phyloP scores from a whole-genome alignment of 176 grass and related monocot species.

The Oryza rufipogon region DNA sequence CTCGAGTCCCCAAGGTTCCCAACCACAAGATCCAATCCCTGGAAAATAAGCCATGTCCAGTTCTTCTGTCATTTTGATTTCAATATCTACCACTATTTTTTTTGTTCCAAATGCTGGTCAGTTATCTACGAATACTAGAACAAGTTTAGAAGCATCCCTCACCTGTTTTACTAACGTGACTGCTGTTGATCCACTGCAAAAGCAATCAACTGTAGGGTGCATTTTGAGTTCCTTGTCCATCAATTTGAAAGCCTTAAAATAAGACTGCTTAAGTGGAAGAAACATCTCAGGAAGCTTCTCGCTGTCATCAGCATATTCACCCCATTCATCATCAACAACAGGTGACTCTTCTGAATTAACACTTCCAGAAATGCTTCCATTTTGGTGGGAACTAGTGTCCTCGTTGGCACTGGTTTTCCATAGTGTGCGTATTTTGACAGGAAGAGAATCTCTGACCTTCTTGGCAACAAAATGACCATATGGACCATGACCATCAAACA shows the following conservation, averaged over 20 bases:
- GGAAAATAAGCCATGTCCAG: conserved; percentile 50
- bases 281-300: conserved; percentile 84
- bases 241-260: conserved; percentile 86
- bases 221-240: conserved; percentile 98
- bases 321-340: conserved; percentile 78
- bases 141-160: conserved; percentile 42
- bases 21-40: conserved; percentile 93
- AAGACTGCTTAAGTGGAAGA: conserved; percentile 87
- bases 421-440: conserved; percentile 68
- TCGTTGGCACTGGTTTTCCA: conserved; percentile 64
- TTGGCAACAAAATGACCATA: conserved; percentile 96
- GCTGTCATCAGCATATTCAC: conserved; percentile 55
- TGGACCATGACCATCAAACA: conserved; percentile 96
- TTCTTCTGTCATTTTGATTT: conserved; percentile 41
- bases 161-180: conserved; percentile 98
- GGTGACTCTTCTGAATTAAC: conserved; percentile 77
- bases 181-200: conserved; percentile 94
- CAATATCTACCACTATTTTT: conserved; percentile 12
- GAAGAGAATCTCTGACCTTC: conserved; percentile 98
- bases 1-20: conserved; percentile 98
- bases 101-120: background rate
- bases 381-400: conserved; percentile 60
- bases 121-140: conserved; percentile 31
- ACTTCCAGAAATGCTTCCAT: conserved; percentile 66
- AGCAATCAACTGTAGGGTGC: conserved; percentile 88